phyloP scores from a whole-genome alignment of 192 early-diverging fungal species.

The Coemansia sp. region DNA sequence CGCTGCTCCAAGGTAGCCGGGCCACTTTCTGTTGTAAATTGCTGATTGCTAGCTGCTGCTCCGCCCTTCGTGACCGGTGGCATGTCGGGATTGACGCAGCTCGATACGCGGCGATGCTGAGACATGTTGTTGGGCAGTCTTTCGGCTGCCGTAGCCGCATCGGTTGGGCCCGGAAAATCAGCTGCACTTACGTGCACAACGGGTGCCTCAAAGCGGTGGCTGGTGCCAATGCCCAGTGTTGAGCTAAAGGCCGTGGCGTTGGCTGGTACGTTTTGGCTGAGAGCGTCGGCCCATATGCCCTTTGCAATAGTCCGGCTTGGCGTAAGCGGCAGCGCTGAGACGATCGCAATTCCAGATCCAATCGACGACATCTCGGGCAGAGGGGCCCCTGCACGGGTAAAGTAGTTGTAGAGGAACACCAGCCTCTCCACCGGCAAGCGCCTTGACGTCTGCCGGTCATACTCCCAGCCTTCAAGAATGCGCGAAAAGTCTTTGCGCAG shows the following conservation, averaged over 20 bases:
- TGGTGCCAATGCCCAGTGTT: neutral
- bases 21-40: neutral
- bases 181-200: neutral
- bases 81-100: conserved; percentile 6
- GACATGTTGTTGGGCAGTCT: neutral
- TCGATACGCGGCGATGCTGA: conserved; percentile 14
- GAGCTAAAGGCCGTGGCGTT: neutral
- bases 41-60: no score
- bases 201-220: conserved; percentile 2
- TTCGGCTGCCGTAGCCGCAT: neutral
- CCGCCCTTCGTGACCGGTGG: no score
- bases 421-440: conserved; percentile 34
- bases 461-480: conserved; percentile 43
- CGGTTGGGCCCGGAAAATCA: neutral
- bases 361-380: conserved; percentile 40
- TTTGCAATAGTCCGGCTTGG: conserved; percentile 25
- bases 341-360: conserved; percentile 35
- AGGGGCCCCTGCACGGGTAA: conserved; percentile 5
- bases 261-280: neutral
- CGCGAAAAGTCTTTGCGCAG: conserved; percentile 24
- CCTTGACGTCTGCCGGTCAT: conserved; percentile 29
- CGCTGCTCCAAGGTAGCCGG: conserved; percentile 4
- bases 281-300: conserved; percentile 20
- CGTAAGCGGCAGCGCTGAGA: conserved; percentile 31
- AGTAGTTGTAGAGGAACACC: conserved; percentile 47